Base-by-base conservation (phyloP, 2,329 filamentous ascomycete genomes). In the Pseudogymnoascus sp. region DNA sequence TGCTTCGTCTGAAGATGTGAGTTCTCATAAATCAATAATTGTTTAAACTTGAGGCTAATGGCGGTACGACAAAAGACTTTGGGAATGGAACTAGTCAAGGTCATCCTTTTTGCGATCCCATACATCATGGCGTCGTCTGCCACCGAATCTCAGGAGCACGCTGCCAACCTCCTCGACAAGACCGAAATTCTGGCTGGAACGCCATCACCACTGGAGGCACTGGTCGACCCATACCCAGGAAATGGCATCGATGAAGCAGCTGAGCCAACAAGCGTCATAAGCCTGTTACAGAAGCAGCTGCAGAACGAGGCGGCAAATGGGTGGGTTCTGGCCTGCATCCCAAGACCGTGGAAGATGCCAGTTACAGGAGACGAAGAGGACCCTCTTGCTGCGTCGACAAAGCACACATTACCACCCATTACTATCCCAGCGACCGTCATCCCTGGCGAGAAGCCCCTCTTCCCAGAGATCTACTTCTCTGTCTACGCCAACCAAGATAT, bases 181-280 rank as follows among this genome's bases (percentile, higher is more conserved):
- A 97, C 94, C 1, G 92, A 94, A 61, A 91, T 97, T 66, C 95
- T 97, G 68, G 92, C 93, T 9, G 90, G 88, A 1, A 92, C 94
- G 65, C 89, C 90, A 9, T 90, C 97, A 72, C 83, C 89, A 2
- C 81, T 97, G 36, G 92, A 97, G 72, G 81, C 86, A 29, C 78
- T 97, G 61, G 90, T 97, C 59, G 90, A 97, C 67, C 91, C 92
- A 1, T 97, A 93, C 72, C 84, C 84, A 60, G 80, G 81, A 4
- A 84, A 87, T 61, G 81, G 78, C 59, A 81, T 83, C 57, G 80
- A 84, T 17, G 85, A 85, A 68, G 83, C 84, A 24, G 81, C 85
- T 63, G 74, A 78, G 5, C 82, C 85, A 24, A 83, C 86, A 69
- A 96, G 89, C 73, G 76, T 93, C 40, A 87, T 96, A 65, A 87